Conservation (phyloP, 768 basidiomycete species). For the Fibroporia radiculosa region DNA sequence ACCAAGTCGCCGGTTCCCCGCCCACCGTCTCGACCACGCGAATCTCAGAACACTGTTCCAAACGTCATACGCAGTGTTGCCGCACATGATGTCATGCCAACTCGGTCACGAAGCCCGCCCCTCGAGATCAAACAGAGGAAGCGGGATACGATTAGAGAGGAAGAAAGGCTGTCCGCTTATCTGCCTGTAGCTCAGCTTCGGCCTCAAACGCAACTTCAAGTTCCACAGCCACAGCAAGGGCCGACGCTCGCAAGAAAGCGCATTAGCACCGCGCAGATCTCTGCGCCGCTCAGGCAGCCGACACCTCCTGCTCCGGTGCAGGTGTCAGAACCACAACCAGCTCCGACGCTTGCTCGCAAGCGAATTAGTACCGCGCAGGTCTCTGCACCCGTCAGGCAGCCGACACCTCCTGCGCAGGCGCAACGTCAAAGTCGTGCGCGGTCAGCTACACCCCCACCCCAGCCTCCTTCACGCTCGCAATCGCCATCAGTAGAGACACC, state of each 20-base stretch:
- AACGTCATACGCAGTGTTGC: slow-evolving; percentile 1
- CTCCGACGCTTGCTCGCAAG: slow-evolving; percentile 3
- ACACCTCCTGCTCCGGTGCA: neutral
- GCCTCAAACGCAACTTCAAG: slow-evolving; percentile 7
- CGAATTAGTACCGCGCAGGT: slow-evolving; percentile 4
- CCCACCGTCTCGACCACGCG: slow-evolving; percentile 2
- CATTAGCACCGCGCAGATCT: slow-evolving; percentile 5
- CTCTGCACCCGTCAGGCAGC: slow-evolving; percentile 6
- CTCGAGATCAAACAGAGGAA: slow-evolving; percentile 2
- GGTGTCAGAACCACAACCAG: slow-evolving; percentile 1
- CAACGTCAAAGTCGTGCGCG: neutral
- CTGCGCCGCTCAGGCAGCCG: slow-evolving; percentile 4
- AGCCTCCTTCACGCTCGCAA: neutral
- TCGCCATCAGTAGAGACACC: slow-evolving; percentile 1
- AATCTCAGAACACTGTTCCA: neutral
- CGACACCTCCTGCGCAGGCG: slow-evolving; percentile 1
- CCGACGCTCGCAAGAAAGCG: slow-evolving; percentile 5
- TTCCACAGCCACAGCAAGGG: neutral
- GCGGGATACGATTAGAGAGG: slow-evolving; percentile 6
- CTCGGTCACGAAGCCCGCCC: slow-evolving; percentile 5
- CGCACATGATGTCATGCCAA: neutral
- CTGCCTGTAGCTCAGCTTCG: slow-evolving; percentile 14
- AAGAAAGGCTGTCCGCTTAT: slow-evolving; percentile 5
- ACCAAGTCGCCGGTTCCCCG: slow-evolving; percentile 9
- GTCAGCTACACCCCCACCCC: neutral